Evolutionary conservation across 2,329 filamentous ascomycete genomes (phyloP).

Genomic region (Apiospora sp.): DNA sequence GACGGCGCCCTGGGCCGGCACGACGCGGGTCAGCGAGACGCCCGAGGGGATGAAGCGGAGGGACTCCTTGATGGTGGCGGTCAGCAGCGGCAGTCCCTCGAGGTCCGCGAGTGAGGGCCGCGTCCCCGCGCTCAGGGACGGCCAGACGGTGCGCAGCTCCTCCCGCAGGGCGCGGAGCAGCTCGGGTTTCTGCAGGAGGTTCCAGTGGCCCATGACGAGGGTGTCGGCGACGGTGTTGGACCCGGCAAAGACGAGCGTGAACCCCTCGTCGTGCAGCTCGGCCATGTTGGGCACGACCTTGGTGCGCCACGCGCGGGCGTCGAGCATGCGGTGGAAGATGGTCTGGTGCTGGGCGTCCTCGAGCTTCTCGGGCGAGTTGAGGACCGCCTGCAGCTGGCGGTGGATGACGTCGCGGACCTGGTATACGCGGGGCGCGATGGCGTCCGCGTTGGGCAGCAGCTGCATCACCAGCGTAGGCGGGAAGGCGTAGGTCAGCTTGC

Average conservation of each 20-base stretch:
- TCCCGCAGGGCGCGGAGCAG: not conserved
- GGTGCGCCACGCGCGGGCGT: constrained; percentile 33
- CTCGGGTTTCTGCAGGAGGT: not conserved
- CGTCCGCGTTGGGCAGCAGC: constrained; percentile 29
- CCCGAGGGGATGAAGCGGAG: constrained; percentile 22
- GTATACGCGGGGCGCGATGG: not conserved
- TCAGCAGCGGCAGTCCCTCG: constrained; percentile 21
- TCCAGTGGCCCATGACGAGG: not conserved
- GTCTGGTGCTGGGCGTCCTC: constrained; percentile 30
- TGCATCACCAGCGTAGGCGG: constrained; percentile 35
- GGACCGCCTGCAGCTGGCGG: constrained; percentile 9
- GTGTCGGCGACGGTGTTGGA: constrained; percentile 18
- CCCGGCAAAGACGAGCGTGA: constrained; percentile 9
- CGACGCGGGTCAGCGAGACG: constrained; percentile 20
- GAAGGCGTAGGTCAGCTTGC: constrained; percentile 39
- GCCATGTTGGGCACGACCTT: constrained; percentile 33
- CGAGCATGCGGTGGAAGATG: constrained; percentile 31
- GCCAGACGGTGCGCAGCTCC: constrained; percentile 12
- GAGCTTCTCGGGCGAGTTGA: constrained; percentile 25
- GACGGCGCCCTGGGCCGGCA: constrained; percentile 4
- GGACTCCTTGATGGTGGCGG: constrained; percentile 24
- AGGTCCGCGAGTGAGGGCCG: constrained; percentile 16
- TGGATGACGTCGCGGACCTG: constrained; percentile 31
- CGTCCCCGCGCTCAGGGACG: not conserved
- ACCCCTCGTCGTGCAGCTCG: constrained; percentile 26